Evolutionary conservation across 148 eudicot species (phyloP).

Genomic region (Beta vulgaris): DNA sequence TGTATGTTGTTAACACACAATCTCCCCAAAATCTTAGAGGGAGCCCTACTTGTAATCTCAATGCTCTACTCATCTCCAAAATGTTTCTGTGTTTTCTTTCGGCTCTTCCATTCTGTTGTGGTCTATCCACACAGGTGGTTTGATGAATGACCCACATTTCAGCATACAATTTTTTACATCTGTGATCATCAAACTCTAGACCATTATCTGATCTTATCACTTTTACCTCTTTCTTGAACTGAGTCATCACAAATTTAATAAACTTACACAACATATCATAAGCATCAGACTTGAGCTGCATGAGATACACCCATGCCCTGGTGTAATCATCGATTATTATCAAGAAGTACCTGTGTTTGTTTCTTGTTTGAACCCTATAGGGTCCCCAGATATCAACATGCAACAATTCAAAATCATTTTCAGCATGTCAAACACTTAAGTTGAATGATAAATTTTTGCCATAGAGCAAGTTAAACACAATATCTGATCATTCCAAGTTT

Average conservation of each 20-base stretch:
- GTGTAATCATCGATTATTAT: constrained; percentile 12
- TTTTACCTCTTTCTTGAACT: neutral
- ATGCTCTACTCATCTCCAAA: no score
- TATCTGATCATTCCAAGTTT: fast-evolving
- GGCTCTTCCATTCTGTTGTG: no score
- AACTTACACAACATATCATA: neutral
- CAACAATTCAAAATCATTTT: neutral
- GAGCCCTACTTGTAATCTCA: no score
- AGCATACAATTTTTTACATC: neutral
- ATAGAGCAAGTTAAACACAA: neutral
- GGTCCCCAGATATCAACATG: constrained; percentile 1
- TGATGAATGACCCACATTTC: neutral
- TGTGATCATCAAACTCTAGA: neutral
- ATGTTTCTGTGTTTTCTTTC: no score
- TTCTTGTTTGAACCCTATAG: neutral
- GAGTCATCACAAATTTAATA: neutral
- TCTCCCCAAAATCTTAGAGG: no score
- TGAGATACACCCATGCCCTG: neutral
- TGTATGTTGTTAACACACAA: no score
- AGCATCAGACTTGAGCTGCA: neutral
- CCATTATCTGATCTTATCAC: neutral
- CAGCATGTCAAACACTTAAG: neutral
- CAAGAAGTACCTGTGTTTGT: neutral
- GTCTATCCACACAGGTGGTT: no score
- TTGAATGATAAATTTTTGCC: neutral